A percentile compares a stretch with the other conserved stretches of the same genome.
Evolutionary conservation across 73 alveolate genomes (phyloP).

Genomic region (Stentor coeruleus): DNA sequence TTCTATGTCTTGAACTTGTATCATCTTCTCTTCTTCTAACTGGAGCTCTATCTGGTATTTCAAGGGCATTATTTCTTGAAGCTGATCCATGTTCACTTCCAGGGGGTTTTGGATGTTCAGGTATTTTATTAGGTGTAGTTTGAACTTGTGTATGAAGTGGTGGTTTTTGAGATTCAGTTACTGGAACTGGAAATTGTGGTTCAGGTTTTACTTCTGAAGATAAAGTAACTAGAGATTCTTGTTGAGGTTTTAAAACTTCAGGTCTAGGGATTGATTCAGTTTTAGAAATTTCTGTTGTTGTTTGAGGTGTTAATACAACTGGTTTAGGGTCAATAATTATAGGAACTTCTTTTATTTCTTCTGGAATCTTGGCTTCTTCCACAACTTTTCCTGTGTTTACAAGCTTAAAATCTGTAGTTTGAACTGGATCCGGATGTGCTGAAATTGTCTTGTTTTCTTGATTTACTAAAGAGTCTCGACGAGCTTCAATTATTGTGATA

Average conservation of each 20-base stretch:
- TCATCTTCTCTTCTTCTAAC: neutral
- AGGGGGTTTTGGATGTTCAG: neutral
- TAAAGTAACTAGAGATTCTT: neutral
- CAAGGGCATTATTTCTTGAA: neutral
- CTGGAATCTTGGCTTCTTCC: neutral
- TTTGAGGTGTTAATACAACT: neutral
- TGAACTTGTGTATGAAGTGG: neutral
- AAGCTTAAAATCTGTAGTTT: no score
- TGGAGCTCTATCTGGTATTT: neutral
- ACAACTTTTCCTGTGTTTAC: no score
- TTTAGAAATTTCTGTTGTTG: neutral
- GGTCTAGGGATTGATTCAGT: neutral
- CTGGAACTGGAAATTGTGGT: neutral
- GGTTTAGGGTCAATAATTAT: neutral
- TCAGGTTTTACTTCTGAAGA: neutral
- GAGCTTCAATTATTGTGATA: neutral
- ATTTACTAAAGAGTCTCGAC: no score
- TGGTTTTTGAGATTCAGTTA: neutral
- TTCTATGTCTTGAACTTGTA: neutral
- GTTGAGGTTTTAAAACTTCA: neutral
- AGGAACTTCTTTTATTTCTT: neutral
- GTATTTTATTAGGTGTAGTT: neutral
- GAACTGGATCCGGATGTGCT: no score
- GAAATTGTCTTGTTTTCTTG: no score
- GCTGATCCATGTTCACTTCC: neutral